phyloP scores from a whole-genome alignment of 148 eudicot genomes.

The Chenopodium album region DNA sequence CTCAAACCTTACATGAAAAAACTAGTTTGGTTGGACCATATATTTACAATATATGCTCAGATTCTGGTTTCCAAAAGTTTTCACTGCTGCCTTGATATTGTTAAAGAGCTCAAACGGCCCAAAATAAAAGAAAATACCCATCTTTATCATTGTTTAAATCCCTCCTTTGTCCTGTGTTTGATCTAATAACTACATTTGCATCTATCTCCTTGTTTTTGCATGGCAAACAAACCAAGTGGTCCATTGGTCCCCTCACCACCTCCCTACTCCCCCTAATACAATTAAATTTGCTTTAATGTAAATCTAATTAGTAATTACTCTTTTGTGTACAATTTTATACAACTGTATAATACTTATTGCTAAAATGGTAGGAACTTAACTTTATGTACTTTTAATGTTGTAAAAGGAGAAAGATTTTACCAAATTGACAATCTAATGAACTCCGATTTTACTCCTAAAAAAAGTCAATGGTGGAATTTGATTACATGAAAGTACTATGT shows the following conservation, averaged over 20 bases:
- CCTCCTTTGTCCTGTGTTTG: conserved; percentile 47
- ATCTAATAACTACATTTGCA: background rate
- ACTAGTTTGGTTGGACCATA: background rate
- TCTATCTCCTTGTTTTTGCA: conserved; percentile 19
- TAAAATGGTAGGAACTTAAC: too few species aligned
- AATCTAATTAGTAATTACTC: too few species aligned
- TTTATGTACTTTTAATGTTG: too few species aligned
- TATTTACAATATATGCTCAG: background rate
- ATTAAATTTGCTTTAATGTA: too few species aligned
- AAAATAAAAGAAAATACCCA: conserved; percentile 30
- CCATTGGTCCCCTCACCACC: background rate
- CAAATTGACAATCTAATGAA: too few species aligned
- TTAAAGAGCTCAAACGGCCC: conserved; percentile 27
- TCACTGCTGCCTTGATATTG: background rate
- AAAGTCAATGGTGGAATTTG: too few species aligned
- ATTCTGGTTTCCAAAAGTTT: background rate
- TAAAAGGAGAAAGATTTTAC: too few species aligned
- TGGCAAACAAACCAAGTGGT: conserved; percentile 13
- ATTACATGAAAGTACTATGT: too few species aligned
- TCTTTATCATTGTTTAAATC: conserved; percentile 19
- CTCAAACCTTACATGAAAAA: background rate
- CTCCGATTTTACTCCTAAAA: too few species aligned
- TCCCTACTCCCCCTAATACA: too few species aligned
- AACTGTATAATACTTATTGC: too few species aligned
- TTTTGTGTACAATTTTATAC: too few species aligned